These are phyloP conservation scores for Termitomyces sp. DNA, from an alignment of 768 basidiomycete genomes.

Conservation along the genomic window DNA sequence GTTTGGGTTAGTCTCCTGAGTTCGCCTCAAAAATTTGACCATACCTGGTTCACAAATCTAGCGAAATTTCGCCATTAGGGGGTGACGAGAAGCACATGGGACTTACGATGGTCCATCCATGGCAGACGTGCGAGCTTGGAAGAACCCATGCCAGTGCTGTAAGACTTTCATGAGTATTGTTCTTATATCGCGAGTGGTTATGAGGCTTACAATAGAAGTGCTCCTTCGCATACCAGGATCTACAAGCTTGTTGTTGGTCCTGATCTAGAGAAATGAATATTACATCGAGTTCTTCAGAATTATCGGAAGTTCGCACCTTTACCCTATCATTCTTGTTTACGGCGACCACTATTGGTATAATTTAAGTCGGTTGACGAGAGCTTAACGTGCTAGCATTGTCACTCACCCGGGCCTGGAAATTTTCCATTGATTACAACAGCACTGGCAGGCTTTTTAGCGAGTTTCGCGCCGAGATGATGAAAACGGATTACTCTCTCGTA, in stretches of 20 bases:
- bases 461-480: not conserved
- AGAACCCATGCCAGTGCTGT: conserved; percentile 36
- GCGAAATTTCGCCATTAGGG: no score
- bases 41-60: conserved; percentile 43
- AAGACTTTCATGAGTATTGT: not conserved
- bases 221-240: conserved; percentile 25
- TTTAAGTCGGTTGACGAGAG: not conserved
- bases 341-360: not conserved
- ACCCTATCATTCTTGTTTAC: conserved; percentile 3
- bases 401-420: conserved; percentile 1
- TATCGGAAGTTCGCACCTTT: not conserved
- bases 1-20: not conserved
- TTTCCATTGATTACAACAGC: not conserved
- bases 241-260: conserved; percentile 17
- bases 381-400: not conserved
- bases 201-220: conserved; percentile 22
- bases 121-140: conserved; percentile 31
- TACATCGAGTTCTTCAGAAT: not conserved
- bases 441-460: not conserved
- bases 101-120: conserved; percentile 36
- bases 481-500: not conserved
- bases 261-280: not conserved
- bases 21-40: not conserved
- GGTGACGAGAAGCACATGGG: not conserved
- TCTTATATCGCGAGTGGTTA: not conserved